Evolutionary conservation across 2,329 filamentous ascomycete species (phyloP).

Genomic region (Bertia moriformis): DNA sequence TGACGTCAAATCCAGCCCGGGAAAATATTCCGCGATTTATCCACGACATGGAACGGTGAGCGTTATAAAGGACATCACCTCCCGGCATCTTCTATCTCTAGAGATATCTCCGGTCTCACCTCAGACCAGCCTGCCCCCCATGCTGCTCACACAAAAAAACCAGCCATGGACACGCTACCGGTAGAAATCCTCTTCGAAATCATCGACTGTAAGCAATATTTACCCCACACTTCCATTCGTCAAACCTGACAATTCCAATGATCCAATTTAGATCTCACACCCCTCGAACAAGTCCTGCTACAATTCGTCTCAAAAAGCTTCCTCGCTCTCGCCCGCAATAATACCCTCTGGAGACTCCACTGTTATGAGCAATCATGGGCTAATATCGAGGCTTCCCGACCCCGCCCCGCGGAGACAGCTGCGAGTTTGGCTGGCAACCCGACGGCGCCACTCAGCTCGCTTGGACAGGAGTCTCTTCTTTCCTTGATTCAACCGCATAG

Average conservation of each 20-base stretch:
- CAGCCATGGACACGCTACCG: background rate
- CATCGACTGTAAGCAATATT: background rate
- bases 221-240: background rate
- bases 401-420: too few species aligned
- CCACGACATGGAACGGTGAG: too few species aligned
- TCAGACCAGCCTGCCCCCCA: background rate
- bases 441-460: background rate
- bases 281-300: background rate
- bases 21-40: too few species aligned
- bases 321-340: background rate
- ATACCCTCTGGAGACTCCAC: background rate
- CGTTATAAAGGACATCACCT: too few species aligned
- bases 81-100: too few species aligned
- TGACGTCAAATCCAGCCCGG: too few species aligned
- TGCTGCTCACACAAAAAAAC: background rate
- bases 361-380: slow-evolving; percentile 1
- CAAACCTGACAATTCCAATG: too few species aligned
- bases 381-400: background rate
- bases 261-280: background rate
- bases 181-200: background rate
- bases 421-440: background rate
- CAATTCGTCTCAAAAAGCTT: background rate
- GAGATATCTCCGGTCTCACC: too few species aligned
- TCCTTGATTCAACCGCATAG: background rate
- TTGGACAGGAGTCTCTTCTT: background rate